phyloP scores from a whole-genome alignment of 192 early-diverging fungal species.

The Hyaloraphidium curvatum region DNA sequence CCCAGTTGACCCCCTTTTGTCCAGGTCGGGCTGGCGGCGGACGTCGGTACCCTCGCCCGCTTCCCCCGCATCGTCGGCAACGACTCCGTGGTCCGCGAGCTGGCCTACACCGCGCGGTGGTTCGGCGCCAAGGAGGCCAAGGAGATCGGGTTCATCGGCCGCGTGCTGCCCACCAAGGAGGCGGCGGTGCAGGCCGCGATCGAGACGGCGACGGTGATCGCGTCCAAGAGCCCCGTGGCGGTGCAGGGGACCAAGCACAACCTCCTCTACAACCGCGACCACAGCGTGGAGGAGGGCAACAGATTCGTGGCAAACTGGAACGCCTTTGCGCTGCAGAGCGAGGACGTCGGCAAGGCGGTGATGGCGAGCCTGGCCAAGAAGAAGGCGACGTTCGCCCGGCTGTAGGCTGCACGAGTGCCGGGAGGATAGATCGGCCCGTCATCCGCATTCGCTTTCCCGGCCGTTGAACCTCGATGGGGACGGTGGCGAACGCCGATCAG shows the following conservation, averaged over 20 bases:
- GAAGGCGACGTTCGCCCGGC: conserved; percentile 24
- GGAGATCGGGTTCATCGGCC: conserved; percentile 33
- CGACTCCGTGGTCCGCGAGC: conserved; percentile 73
- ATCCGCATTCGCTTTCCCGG: too few relatives aligned
- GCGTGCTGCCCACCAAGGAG: conserved; percentile 23
- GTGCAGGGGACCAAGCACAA: conserved; percentile 61
- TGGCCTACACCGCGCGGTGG: conserved; percentile 64
- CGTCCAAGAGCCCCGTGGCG: conserved; percentile 76
- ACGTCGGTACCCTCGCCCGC: conserved; percentile 84
- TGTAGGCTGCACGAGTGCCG: too few relatives aligned
- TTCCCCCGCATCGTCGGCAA: conserved; percentile 88
- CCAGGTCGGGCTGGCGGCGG: conserved; percentile 85
- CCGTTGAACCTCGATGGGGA: too few relatives aligned
- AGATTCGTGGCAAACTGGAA: too few relatives aligned
- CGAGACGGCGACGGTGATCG: conserved; percentile 51
- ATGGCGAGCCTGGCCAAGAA: conserved; percentile 26
- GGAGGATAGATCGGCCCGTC: too few relatives aligned
- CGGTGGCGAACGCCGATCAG: too few relatives aligned
- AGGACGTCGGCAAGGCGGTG: conserved; percentile 26
- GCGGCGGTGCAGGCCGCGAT: conserved; percentile 28
- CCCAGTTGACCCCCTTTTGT: conserved; percentile 15
- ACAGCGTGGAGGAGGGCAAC: not conserved
- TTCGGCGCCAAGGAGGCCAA: conserved; percentile 43
- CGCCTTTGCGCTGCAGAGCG: conserved; percentile 44
- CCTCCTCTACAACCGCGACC: not conserved